Percentiles rank a stretch among this genome's conserved stretches.
These are phyloP conservation scores for Aspergillus biplanus DNA, from an alignment of 495 filamentous ascomycete genomes.

Conservation along the genomic window DNA sequence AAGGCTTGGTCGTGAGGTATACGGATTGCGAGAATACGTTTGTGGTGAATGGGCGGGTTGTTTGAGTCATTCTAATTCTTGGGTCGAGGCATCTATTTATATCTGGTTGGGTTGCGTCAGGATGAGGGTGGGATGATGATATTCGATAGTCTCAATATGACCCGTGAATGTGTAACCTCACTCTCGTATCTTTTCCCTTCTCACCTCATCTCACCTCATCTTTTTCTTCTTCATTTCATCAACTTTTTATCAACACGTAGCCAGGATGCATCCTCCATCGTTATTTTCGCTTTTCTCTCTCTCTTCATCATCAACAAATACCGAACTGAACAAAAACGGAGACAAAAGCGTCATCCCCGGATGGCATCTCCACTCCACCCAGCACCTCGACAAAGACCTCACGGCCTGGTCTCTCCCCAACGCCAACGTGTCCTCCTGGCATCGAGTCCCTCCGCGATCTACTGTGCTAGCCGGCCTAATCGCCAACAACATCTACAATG, in stretches of 20 bases:
- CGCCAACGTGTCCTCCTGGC: constrained; percentile 56
- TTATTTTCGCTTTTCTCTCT: neutral
- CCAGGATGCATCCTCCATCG: neutral
- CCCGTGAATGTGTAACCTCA: neutral
- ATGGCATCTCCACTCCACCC: constrained; percentile 60
- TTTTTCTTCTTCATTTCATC: neutral
- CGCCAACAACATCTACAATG: constrained; percentile 55
- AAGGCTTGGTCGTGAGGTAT: too few species aligned
- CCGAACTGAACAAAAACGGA: constrained; percentile 24
- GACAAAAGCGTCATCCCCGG: constrained; percentile 51
- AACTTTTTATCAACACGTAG: neutral
- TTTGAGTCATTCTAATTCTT: too few species aligned
- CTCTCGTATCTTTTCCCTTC: neutral
- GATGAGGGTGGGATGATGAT: too few species aligned
- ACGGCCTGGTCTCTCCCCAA: constrained; percentile 47
- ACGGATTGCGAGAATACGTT: too few species aligned
- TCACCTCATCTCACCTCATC: neutral
- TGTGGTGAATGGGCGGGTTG: too few species aligned
- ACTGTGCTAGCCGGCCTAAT: constrained; percentile 65
- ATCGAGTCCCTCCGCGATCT: constrained; percentile 51
- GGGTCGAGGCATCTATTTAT: too few species aligned
- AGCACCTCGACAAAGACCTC: constrained; percentile 39
- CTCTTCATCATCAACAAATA: constrained; percentile 6
- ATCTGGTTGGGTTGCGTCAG: too few species aligned
- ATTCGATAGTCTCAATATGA: neutral